Evolutionary conservation across 1,139 yeast species (phyloP).

Genomic region (Lodderomyces elongisporus): DNA sequence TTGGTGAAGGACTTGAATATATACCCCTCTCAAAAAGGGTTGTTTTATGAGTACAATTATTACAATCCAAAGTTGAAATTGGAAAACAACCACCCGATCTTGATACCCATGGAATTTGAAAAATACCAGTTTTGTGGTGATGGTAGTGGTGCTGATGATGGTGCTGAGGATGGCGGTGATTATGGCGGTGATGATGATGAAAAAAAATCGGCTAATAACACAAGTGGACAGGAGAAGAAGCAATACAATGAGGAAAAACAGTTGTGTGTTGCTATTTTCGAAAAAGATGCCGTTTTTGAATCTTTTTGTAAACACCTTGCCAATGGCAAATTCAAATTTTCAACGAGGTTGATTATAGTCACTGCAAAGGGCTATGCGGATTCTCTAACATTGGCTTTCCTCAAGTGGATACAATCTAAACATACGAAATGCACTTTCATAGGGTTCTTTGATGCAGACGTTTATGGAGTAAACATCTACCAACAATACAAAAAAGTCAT

Average conservation of each 20-base stretch:
- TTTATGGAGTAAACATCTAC: constrained; percentile 63
- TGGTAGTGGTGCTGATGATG: no score
- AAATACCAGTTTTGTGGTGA: not conserved
- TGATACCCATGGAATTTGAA: constrained; percentile 21
- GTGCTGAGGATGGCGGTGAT: no score
- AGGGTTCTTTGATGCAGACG: constrained; percentile 51
- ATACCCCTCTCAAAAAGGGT: constrained; percentile 61
- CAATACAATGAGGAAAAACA: not conserved
- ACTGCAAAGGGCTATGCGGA: constrained; percentile 72
- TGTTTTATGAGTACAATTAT: constrained; percentile 38
- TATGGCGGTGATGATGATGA: not conserved
- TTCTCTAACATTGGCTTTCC: constrained; percentile 22
- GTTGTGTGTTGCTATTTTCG: constrained; percentile 36
- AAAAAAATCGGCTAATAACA: no score
- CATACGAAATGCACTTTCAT: not conserved
- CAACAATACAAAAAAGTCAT: constrained; percentile 23
- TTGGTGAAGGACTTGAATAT: constrained; percentile 34
- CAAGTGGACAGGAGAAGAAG: not conserved
- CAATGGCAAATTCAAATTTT: not conserved
- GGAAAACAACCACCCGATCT: constrained; percentile 17
- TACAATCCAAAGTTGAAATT: constrained; percentile 1
- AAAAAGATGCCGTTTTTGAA: constrained; percentile 57
- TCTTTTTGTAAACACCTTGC: constrained; percentile 20
- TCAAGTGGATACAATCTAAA: constrained; percentile 18
- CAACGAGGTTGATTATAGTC: constrained; percentile 26